These are phyloP conservation scores for Chlamydomonas sphaeroides DNA, from an alignment of 139 green algal genomes.

Conservation along the genomic window DNA sequence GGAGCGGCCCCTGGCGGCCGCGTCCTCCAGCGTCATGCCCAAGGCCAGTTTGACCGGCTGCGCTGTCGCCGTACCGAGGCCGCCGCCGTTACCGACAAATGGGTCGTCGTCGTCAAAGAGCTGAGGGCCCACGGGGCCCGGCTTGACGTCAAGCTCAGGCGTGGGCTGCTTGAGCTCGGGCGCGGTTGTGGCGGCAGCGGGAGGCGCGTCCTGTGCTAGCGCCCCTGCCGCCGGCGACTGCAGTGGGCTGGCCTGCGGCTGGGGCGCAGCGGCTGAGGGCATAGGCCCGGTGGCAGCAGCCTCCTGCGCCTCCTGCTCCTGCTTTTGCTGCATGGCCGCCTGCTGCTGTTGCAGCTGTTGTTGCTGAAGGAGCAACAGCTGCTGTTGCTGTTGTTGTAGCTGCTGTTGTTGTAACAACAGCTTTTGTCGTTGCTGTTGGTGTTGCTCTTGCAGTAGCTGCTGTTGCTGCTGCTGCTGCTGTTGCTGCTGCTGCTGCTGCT, in stretches of 20 bases:
- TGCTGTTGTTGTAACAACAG: not conserved
- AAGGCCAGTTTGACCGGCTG: slow-evolving; percentile 18
- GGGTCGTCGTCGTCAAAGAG: slow-evolving; percentile 38
- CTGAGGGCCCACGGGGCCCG: not conserved
- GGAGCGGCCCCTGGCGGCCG: not conserved
- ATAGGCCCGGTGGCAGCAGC: no score
- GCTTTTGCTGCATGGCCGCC: no score
- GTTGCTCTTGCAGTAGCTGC: no score
- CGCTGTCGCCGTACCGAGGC: slow-evolving; percentile 6
- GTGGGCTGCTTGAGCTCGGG: not conserved
- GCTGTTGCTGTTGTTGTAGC: not conserved
- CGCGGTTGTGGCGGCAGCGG: no score
- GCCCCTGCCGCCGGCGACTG: no score
- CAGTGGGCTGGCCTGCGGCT: no score
- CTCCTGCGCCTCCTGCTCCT: no score
- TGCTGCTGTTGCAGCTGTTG: not conserved
- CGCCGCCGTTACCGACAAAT: no score
- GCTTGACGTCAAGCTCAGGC: not conserved
- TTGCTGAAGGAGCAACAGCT: not conserved
- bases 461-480: not conserved
- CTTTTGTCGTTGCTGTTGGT: not conserved
- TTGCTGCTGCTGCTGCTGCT: not conserved
- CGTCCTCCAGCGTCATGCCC: not conserved
- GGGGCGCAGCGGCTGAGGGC: no score
- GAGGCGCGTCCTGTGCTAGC: no score